A percentile compares a stretch with the other conserved stretches of the same genome.
These are phyloP conservation scores for Acanthamoeba castellanii DNA, from an alignment of 208 protist species.

Conservation along the genomic window DNA sequence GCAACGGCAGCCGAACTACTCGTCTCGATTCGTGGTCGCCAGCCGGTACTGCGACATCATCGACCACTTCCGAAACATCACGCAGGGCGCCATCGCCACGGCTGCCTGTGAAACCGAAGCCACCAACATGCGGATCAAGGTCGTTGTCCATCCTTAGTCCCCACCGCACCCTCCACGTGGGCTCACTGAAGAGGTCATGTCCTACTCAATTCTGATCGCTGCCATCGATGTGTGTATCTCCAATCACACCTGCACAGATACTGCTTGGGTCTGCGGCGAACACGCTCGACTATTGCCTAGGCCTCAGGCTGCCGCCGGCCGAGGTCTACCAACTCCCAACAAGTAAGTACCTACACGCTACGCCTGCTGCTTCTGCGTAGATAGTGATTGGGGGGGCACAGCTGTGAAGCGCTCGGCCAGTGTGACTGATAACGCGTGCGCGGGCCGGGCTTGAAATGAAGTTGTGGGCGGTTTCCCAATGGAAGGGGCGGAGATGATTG, in stretches of 20 bases:
- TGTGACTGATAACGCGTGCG: too few relatives aligned
- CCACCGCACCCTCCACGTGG: background rate
- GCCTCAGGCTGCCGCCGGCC: background rate
- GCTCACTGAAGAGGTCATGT: background rate
- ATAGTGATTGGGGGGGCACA: background rate
- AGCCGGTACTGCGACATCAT: slow-evolving; percentile 33
- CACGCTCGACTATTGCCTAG: background rate
- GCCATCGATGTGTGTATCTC: too few relatives aligned
- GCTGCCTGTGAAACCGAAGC: slow-evolving; percentile 23
- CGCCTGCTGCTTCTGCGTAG: background rate
- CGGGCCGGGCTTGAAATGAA: background rate
- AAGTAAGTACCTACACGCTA: background rate
- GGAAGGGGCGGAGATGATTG: slow-evolving; percentile 9
- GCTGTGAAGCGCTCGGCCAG: too few relatives aligned
- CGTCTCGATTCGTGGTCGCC: slow-evolving; percentile 11
- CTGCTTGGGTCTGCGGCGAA: background rate
- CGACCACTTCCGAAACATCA: slow-evolving; percentile 46
- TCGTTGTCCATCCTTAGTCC: background rate
- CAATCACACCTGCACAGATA: background rate
- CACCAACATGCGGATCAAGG: slow-evolving; percentile 37
- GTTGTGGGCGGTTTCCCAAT: slow-evolving; percentile 24
- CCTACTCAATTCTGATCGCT: too few relatives aligned
- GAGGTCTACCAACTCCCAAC: slow-evolving; percentile 18
- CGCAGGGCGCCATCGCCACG: slow-evolving; percentile 5
- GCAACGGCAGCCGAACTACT: background rate